Evolutionary conservation across 176 grass and related monocot genomes (phyloP).

Genomic region (Oryza meyeriana): DNA sequence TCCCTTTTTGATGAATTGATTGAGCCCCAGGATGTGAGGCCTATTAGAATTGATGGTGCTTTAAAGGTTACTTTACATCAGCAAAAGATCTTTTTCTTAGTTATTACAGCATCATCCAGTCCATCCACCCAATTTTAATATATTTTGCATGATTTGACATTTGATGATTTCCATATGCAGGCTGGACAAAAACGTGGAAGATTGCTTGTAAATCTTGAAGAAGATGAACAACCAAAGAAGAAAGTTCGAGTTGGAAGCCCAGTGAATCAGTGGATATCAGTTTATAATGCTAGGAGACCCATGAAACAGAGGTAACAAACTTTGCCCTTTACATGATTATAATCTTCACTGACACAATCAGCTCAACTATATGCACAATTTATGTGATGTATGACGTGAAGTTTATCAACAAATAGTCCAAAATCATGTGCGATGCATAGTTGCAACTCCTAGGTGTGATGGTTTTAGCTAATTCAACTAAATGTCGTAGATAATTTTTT

Average conservation of each 20-base stretch:
- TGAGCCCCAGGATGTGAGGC: conserved; percentile 80
- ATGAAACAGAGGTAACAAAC: conserved; percentile 95
- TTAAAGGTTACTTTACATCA: conserved; percentile 68
- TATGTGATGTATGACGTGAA: background rate
- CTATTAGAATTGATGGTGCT: conserved; percentile 97
- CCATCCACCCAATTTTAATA: background rate
- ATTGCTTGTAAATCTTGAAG: conserved; percentile 78
- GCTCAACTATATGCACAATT: background rate
- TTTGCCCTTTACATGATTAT: background rate
- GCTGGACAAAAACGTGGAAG: conserved; percentile 96
- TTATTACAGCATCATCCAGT: background rate
- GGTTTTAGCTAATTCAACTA: conserved; percentile 4
- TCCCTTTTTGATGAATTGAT: conserved; percentile 94
- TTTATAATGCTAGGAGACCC: conserved; percentile 90
- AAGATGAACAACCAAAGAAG: conserved; percentile 98
- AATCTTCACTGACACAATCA: background rate
- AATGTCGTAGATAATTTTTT: background rate
- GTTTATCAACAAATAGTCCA: background rate
- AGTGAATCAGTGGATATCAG: conserved; percentile 96
- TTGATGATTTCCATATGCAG: conserved; percentile 46
- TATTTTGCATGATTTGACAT: conserved; percentile 4
- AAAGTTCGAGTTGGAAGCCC: conserved; percentile 95
- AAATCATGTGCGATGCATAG: background rate
- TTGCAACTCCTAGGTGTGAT: background rate
- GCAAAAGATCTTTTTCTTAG: background rate